phyloP scores from a whole-genome alignment of 139 green algal genomes.

The Astrephomene gubernaculifera region DNA sequence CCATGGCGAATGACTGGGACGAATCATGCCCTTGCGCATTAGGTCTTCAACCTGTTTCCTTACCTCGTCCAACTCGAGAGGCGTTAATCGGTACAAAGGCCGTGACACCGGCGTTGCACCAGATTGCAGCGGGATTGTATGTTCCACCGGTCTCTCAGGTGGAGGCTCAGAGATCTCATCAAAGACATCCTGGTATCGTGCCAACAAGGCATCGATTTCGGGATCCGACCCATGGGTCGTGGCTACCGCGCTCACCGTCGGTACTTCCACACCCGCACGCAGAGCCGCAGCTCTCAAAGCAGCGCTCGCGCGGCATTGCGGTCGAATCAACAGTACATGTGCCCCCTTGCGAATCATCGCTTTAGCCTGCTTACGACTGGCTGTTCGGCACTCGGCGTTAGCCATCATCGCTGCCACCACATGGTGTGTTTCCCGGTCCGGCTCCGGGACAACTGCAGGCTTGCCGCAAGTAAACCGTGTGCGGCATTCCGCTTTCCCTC shows the following conservation, averaged over 20 bases:
- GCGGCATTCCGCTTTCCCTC: not conserved
- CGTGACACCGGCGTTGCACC: not conserved
- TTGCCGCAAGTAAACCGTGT: not conserved
- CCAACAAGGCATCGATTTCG: not conserved
- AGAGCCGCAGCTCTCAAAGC: not conserved
- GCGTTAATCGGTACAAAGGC: conserved; percentile 24
- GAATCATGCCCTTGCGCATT: not conserved
- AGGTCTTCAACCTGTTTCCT: conserved; percentile 3
- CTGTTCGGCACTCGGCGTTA: not conserved
- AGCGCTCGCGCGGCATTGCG: not conserved
- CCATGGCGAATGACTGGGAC: not conserved
- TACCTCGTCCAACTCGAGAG: not conserved
- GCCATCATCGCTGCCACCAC: not conserved
- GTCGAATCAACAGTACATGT: not conserved
- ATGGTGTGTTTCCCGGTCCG: not conserved
- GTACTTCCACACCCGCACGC: not conserved
- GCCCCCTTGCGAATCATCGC: not conserved
- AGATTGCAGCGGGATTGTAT: not conserved
- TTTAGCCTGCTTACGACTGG: not conserved
- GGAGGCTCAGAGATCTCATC: not conserved
- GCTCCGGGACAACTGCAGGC: not conserved
- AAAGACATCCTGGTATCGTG: not conserved
- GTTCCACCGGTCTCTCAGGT: no score
- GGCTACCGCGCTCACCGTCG: not conserved
- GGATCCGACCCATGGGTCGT: not conserved